Evolutionary conservation across 208 protist species (phyloP).

Genomic region (Wallacemonas rigidus): DNA sequence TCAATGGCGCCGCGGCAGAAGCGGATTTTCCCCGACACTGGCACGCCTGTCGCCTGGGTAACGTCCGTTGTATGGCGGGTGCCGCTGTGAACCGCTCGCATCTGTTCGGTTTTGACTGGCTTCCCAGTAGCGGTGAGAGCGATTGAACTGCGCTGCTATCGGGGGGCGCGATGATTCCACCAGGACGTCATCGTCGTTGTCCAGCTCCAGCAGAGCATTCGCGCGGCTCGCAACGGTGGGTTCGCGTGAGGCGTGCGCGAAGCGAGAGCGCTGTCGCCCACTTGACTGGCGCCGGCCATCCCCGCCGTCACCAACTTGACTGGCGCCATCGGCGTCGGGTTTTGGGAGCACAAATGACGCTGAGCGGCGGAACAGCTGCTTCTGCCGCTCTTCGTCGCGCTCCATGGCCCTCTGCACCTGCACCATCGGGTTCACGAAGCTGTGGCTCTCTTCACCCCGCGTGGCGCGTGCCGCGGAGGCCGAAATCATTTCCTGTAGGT

Average conservation of each 20-base stretch:
- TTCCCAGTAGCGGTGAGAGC: not conserved
- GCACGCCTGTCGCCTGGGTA: not conserved
- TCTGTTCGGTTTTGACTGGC: not conserved
- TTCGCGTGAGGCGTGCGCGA: not conserved
- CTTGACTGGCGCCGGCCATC: not conserved
- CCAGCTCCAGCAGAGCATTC: not conserved
- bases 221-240: no score
- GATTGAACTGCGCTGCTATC: not conserved
- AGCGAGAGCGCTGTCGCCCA: not conserved
- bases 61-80: not conserved
- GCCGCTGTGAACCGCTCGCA: not conserved
- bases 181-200: not conserved
- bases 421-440: constrained; percentile 6
- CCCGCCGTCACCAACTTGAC: not conserved
- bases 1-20: not conserved
- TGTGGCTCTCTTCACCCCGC: not conserved
- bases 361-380: not conserved
- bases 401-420: constrained; percentile 5
- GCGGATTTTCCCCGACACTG: not conserved
- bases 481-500: not conserved
- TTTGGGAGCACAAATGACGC: constrained; percentile 25
- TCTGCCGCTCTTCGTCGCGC: constrained; percentile 3
- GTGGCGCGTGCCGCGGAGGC: not conserved
- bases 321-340: not conserved
- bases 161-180: not conserved